Evolutionary conservation across 2,329 filamentous ascomycete species (phyloP).

Genomic region (Hymenotorrendiella dingleyae): DNA sequence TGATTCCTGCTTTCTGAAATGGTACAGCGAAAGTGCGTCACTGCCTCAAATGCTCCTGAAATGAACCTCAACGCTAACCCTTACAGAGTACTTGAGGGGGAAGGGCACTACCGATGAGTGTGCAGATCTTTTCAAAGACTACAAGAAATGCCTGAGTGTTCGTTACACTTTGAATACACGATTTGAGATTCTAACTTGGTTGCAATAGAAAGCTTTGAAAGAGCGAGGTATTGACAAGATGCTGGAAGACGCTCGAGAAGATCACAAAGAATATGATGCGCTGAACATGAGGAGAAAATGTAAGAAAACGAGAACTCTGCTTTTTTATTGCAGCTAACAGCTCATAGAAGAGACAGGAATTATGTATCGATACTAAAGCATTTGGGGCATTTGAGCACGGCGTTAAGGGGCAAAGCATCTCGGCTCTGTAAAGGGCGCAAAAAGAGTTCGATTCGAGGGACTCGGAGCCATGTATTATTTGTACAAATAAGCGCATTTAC

Average conservation of each 20-base stretch:
- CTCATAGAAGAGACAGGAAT: not conserved
- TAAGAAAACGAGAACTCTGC: constrained; percentile 7
- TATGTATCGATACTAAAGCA: not conserved
- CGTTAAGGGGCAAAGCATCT: not conserved
- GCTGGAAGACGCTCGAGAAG: constrained; percentile 83
- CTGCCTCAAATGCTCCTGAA: constrained; percentile 13
- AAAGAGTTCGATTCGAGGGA: no score
- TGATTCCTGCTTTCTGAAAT: constrained; percentile 96
- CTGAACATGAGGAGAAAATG: constrained; percentile 52
- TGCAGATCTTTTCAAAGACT: constrained; percentile 77
- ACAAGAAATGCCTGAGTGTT: constrained; percentile 81
- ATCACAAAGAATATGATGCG: constrained; percentile 81
- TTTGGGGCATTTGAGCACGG: not conserved
- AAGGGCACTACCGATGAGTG: constrained; percentile 80
- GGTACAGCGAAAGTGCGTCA: constrained; percentile 93
- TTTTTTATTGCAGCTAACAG: not conserved
- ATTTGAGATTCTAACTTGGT: constrained; percentile 1
- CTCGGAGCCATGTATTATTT: no score
- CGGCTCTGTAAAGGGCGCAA: constrained; percentile 2
- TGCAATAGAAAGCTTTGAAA: constrained; percentile 69
- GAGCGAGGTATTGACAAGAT: constrained; percentile 88
- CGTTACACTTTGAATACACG: constrained; percentile 7
- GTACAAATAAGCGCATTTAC: no score
- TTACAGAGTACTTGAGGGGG: constrained; percentile 79
- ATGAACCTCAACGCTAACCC: constrained; percentile 10